Base-by-base conservation (phyloP, 306 rosid species). In the Cucurbita moschata region DNA sequence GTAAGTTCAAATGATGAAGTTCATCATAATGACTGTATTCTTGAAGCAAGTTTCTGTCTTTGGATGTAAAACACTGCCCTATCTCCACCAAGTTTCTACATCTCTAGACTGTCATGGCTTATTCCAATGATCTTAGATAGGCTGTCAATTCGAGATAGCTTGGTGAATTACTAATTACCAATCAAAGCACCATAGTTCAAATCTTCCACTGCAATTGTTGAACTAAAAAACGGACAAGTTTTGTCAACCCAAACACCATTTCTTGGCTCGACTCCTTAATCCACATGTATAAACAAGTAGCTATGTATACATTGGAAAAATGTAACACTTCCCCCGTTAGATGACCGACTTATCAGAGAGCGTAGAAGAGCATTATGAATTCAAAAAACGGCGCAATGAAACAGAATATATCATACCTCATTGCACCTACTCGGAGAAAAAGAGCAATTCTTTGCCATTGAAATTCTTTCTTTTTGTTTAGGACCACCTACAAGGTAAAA, bases 361-460 rank as follows among this genome's bases (percentile, higher is more conserved):
- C 0, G 68, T 16, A 35, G 19, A 63, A 63, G 5, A 19, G 35
- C 35, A 10, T 42, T 66, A 21, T 18, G 9, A 66, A 66, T 44
- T 19, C 39, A 43, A 44, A 49, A 68, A 12, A 58, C 50, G 50
- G 52, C 52, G 76, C 47, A 50, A 52, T 14, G 52, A 53, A 40
- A 58, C 30, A 73, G 43, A 46, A 18, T 46, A 43, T 11, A 60
- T 75, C 94, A 71, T 87, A 93, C 98, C 97, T 85, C 37, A 85
- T 85, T 58, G 88, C 88, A 78, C 98, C 98, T 61, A 88, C 82
- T 78, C 90, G 86, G 77, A 93, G 82, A 80, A 93, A 94, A 44
- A 94, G 80, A 77, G 85, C 82, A 78, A 94, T 86, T 86, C 87
- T 94, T 77, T 89, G 86, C 98, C 98, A 90, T 77, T 75, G 94